A percentile compares a stretch with the other conserved stretches of the same genome.
These are phyloP conservation scores for Vaccinium myrtillus DNA, from an alignment of 148 eudicot species.

Conservation along the genomic window DNA sequence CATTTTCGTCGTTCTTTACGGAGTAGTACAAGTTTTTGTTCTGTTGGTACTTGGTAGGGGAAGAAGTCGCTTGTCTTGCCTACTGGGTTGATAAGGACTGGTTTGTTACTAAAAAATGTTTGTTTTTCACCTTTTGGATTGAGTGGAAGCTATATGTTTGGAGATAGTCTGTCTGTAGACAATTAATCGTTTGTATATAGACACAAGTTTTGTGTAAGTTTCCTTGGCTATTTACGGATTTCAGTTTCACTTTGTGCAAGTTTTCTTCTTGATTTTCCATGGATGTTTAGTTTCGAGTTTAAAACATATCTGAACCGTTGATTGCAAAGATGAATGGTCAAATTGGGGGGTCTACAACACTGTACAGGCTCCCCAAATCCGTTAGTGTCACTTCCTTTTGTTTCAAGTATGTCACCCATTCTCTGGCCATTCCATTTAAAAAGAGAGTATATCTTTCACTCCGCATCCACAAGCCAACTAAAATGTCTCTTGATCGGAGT, in stretches of 20 bases:
- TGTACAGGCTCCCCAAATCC: too few relatives aligned
- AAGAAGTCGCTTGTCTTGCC: slow-evolving; percentile 3
- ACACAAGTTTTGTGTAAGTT: too few relatives aligned
- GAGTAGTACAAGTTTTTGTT: background rate
- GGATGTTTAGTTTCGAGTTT: background rate
- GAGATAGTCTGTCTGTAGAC: background rate
- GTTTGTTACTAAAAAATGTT: slow-evolving; percentile 2
- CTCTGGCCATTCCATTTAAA: too few relatives aligned
- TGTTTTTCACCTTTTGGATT: background rate
- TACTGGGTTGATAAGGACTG: slow-evolving; percentile 9
- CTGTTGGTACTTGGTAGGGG: background rate
- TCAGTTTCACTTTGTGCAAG: background rate
- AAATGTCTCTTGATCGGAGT: too few relatives aligned
- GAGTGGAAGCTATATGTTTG: background rate
- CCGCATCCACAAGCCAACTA: too few relatives aligned
- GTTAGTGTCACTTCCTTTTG: too few relatives aligned
- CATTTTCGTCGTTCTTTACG: background rate
- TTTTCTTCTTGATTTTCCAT: background rate
- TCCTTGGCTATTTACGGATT: background rate
- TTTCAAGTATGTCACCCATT: too few relatives aligned
- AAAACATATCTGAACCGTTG: too few relatives aligned
- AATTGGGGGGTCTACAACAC: too few relatives aligned
- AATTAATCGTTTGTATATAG: too few relatives aligned
- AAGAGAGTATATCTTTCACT: too few relatives aligned
- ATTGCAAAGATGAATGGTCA: too few relatives aligned